phyloP scores from a whole-genome alignment of 208 protist species.

The Blastocrithidia nonstop region DNA sequence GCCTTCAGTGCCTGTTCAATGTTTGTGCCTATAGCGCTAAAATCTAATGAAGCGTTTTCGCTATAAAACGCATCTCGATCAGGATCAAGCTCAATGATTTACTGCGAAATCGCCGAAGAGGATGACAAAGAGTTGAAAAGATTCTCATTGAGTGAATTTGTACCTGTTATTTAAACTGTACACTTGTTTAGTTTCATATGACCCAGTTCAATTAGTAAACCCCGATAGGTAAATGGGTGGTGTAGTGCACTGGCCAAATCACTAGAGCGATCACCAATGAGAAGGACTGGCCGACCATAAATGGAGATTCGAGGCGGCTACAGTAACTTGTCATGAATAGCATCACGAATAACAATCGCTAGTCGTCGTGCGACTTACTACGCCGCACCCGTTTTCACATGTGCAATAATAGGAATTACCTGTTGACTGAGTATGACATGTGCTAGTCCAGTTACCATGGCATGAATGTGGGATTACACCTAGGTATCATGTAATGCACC shows the following conservation, averaged over 20 bases:
- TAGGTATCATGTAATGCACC: slow-evolving; percentile 37
- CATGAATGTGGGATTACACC: slow-evolving; percentile 56
- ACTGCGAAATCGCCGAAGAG: slow-evolving; percentile 5
- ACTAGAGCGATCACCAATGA: slow-evolving; percentile 63
- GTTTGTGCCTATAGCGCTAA: slow-evolving; percentile 51
- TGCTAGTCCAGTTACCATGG: slow-evolving; percentile 51
- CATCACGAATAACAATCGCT: slow-evolving; percentile 43
- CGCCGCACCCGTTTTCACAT: slow-evolving; percentile 57
- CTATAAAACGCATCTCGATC: slow-evolving; percentile 72
- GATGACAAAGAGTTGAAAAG: too few species aligned
- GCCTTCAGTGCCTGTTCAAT: slow-evolving; percentile 43
- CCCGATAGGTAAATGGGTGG: slow-evolving; percentile 83
- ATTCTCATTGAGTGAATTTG: neutral
- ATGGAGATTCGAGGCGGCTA: slow-evolving; percentile 27
- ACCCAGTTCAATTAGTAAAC: slow-evolving; percentile 58
- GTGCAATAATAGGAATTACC: slow-evolving; percentile 66
- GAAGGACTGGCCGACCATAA: slow-evolving; percentile 62
- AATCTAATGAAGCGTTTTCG: slow-evolving; percentile 45
- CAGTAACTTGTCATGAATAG: slow-evolving; percentile 52
- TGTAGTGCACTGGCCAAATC: slow-evolving; percentile 72
- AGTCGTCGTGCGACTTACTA: slow-evolving; percentile 67
- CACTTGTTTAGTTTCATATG: slow-evolving; percentile 79
- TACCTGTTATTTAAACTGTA: slow-evolving; percentile 16
- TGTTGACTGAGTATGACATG: slow-evolving; percentile 75
- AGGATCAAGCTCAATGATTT: slow-evolving; percentile 66